Evolutionary conservation across 371 early-diverging fungal genomes (phyloP), one percentile per base, ranked within the genome.

Genomic region (Rhizopus stolonifer): DNA sequence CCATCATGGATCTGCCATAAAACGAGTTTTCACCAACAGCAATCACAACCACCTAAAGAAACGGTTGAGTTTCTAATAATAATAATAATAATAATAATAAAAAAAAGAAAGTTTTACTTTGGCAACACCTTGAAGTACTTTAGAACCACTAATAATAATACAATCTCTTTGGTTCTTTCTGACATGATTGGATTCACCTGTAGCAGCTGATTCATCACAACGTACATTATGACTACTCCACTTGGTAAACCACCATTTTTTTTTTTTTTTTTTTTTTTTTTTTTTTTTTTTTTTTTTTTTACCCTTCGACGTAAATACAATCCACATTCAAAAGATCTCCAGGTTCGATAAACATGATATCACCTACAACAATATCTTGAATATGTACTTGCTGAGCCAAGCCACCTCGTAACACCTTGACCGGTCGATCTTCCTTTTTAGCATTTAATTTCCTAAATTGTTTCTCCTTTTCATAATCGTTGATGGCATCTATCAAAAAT

Each of bases 301-400:
- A 43, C 11, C 23, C 14, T 22, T 44, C 29, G 5, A 19, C 89
- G 45, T 70, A 69, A 44, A 91, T 61, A 58, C 92, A 89, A 64
- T 95, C 96, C 9, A 86, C 94, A 0, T 85, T 77, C 34, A 95
- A 67, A 31, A 93, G 82, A 61, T 95, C 95, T 31, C 96, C 96
- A 2, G 92, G 89, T 65, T 96, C 94, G 29, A 96, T 69, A 39
- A 85, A 57, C 62, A 94, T 61, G 33, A 95, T 78, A 65, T 95
- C 95, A 26, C 94, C 93, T n/a, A 95, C 87, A 49, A 85, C 77
- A 43, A 91, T 44, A 39, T 91, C 85, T 56, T 83, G 84, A 46
- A 91, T 85, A 19, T 89, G 87, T 50, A 91, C 64, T 49, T 87
- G 82, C 18, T 80, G 73, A 52, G 90, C 85, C 19, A 80, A 69